Base-by-base conservation (phyloP, 371 early-diverging fungal genomes). In the Thermomucor indicae-seudaticae region DNA sequence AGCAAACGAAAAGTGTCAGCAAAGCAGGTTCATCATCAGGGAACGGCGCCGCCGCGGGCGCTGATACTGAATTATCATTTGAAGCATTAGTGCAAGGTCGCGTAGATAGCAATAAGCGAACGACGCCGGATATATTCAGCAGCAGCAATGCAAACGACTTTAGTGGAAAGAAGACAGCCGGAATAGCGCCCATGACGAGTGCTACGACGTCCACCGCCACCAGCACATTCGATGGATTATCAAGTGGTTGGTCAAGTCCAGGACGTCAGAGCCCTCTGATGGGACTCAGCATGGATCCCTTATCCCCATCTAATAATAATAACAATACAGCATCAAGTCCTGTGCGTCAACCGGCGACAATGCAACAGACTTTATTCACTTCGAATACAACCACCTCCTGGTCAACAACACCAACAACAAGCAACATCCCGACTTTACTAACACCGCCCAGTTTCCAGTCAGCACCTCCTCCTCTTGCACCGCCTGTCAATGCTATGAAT, bases 1-100 rank as follows among this genome's bases (percentile, higher is more conserved):
- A 79, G 14, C 83, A 83, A 34, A 80, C 80, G 17, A 53, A 65
- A 27, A 74, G 64, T 58, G 64, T 67, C 2, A 60, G 55, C 19
- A 43, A 63, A 7, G 43, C 60, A 20, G 37, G 58, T 6, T 24
- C 51, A 0, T 32, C 47, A 16, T 45, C 40, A 19, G 29, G 7
- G 46, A 54, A 41, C 19, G 42, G 54, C 19, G 34, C 30, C 16
- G 23, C 20, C 27, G 8, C 38, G n/a, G 51, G 30, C 11, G 57
- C 32, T 10, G 58, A 58, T 17, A 40, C 51, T 2, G 51, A 47
- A 10, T 47, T 63, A 10, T 60, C 62, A 1, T 75, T 75, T 47
- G 75, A 75, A 35, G 53, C 55, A 11, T 48, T 75, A 4, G 75
- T 75, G 1, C 65, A 60, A 31, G 68, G 70, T 1, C 57, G 46